Percentiles rank a stretch among this genome's conserved stretches.
These are phyloP conservation scores for Ophiostoma sp. DNA, from an alignment of 2,329 filamentous ascomycete species.

Conservation along the genomic window DNA sequence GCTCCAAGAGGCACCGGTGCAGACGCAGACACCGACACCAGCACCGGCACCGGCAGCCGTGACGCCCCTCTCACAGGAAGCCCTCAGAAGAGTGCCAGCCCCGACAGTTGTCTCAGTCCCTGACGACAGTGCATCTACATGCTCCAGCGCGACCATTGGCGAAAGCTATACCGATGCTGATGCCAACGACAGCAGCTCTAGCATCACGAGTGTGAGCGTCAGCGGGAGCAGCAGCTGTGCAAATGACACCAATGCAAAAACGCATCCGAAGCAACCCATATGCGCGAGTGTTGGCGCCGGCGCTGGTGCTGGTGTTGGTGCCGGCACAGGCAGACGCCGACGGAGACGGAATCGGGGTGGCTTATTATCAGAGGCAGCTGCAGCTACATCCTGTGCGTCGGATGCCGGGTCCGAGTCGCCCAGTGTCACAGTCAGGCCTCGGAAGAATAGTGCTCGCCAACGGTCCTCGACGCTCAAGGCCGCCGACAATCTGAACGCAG, in stretches of 20 bases:
- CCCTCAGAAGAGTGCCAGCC: neutral
- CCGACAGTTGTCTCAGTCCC: neutral
- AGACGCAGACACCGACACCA: too few species aligned
- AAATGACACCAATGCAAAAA: neutral
- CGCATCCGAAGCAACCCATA: neutral
- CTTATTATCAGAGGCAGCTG: neutral
- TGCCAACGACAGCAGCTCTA: conserved; percentile 13
- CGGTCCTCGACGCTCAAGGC: neutral
- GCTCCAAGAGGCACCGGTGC: conserved; percentile 12
- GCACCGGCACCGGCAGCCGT: neutral
- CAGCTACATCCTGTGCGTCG: neutral
- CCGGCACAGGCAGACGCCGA: neutral
- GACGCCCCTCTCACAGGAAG: neutral
- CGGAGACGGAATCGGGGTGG: neutral
- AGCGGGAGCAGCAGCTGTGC: conserved; percentile 1
- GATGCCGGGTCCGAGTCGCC: conserved; percentile 17
- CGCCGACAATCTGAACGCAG: neutral
- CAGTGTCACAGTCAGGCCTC: neutral
- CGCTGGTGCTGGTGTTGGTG: neutral
- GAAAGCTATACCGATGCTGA: conserved; percentile 8
- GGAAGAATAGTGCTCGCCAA: neutral
- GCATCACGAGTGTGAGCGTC: conserved; percentile 11
- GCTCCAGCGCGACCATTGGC: conserved; percentile 14
- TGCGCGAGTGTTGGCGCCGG: neutral
- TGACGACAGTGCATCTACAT: conserved; percentile 16